Conservation (phyloP, 495 filamentous ascomycete species). For the Wilcoxina mikolae region DNA sequence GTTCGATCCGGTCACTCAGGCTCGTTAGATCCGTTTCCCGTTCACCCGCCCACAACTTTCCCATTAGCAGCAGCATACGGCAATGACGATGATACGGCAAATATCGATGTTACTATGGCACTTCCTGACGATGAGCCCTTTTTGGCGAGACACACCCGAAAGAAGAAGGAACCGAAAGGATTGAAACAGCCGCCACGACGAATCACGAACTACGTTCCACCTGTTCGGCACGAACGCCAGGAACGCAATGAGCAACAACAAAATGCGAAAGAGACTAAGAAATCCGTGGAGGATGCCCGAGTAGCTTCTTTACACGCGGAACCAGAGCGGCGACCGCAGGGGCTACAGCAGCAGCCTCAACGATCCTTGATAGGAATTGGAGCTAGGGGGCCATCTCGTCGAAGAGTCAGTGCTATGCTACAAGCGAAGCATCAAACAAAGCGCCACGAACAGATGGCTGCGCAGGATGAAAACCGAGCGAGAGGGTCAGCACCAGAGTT, state of each 20-base stretch:
- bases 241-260: background rate
- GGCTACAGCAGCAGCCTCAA: background rate
- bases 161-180: background rate
- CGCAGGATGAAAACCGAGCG: background rate
- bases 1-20: background rate
- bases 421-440: background rate
- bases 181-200: background rate
- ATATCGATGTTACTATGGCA: background rate
- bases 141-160: background rate
- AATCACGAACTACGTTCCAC: slow-evolving; percentile 1
- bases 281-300: background rate
- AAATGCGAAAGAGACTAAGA: background rate
- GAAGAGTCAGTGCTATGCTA: slow-evolving; percentile 1
- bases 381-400: background rate
- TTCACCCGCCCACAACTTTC: background rate
- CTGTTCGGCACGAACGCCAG: background rate
- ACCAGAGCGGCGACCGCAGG: background rate
- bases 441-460: background rate
- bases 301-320: background rate
- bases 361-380: background rate
- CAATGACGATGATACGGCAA: background rate
- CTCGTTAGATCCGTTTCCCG: background rate
- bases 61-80: background rate
- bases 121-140: background rate
- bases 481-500: background rate